These are phyloP conservation scores for Nissolia schottii DNA, from an alignment of 306 rosid species.

Conservation along the genomic window DNA sequence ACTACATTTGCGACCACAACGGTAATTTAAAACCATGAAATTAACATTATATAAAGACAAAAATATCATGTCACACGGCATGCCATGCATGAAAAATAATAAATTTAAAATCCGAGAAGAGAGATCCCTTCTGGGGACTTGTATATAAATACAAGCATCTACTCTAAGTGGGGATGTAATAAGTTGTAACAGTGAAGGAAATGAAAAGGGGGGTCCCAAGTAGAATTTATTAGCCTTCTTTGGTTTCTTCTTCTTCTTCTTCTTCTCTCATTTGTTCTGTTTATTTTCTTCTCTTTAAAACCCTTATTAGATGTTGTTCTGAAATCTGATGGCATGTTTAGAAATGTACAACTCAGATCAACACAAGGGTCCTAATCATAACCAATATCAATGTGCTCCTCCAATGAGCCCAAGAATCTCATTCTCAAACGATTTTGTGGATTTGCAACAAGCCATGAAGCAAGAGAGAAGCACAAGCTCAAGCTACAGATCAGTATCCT, in stretches of 20 bases:
- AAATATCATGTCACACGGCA: slow-evolving; percentile 59
- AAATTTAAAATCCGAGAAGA: neutral
- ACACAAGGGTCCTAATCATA: slow-evolving; percentile 38
- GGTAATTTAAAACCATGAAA: too few relatives aligned
- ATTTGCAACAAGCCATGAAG: slow-evolving; percentile 54
- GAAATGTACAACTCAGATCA: slow-evolving; percentile 76
- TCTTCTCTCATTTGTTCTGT: slow-evolving; percentile 10
- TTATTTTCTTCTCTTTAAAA: slow-evolving; percentile 15
- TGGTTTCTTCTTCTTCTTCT: neutral
- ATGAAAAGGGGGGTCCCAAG: slow-evolving; percentile 40
- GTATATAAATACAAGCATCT: slow-evolving; percentile 42
- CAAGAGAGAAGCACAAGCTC: slow-evolving; percentile 49
- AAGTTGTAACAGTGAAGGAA: neutral
- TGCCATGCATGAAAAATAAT: slow-evolving; percentile 33
- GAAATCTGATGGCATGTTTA: slow-evolving; percentile 78
- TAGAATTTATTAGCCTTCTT: slow-evolving; percentile 28
- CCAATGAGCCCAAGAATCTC: slow-evolving; percentile 94
- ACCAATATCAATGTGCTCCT: slow-evolving; percentile 41
- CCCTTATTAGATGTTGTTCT: slow-evolving; percentile 30
- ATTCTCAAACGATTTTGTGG: slow-evolving; percentile 85
- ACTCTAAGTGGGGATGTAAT: slow-evolving; percentile 27
- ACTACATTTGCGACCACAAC: too few relatives aligned
- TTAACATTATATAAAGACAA: slow-evolving; percentile 61
- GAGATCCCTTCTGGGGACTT: slow-evolving; percentile 26
- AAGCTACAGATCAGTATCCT: slow-evolving; percentile 38